Evolutionary conservation across 2,329 filamentous ascomycete genomes (phyloP), one percentile per base, ranked within the genome.

Genomic region (Colletotrichum orbiculare): DNA sequence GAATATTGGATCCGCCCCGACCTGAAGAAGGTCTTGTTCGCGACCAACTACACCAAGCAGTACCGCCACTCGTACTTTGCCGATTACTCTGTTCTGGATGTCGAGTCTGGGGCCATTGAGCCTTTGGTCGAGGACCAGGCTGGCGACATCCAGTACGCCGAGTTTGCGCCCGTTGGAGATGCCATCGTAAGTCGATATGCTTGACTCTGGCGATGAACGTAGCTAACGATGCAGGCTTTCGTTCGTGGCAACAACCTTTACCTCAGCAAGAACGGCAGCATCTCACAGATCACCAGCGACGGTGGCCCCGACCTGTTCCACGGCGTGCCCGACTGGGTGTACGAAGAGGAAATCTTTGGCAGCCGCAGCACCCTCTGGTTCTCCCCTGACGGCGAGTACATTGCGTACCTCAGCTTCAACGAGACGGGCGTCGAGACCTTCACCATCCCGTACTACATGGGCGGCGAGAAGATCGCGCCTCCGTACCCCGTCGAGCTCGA

Each of bases 371-470:
- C 92, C 6, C 96, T 94, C 1, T 99, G 96, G 96, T 99, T 94
- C 94, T 95, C 93, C 39, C 86, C 90, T 41, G 93, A 96, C 75
- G 96, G 94, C 55, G 91, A 93, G 71, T 97, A 92, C 74, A 80
- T 99, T 64, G 93, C 96, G 25, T 99, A 97, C 76, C 81, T 99
- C 66, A 90, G 94, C 37, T 99, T 96, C 6, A 96, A 99, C 75
- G 88, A 92, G 79, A 90, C 88, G 0, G 89, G 88, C 1, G 89
- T 92, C 7, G 83, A 82, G 3, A 90, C 88, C 1, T 91, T 87
- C 73, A 87, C 83, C 0, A 82, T 92, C 10, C 87, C 87, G 0
- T 91, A 90, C 74, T 91, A 87, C 74, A 90, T 89, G 85, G 80
- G 86, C 57, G 79, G 82, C 61, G 75, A 86, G 64, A 75, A 83